Conservation (phyloP, 179 eudicot genomes). For the Heliamphora pulchella region DNA sequence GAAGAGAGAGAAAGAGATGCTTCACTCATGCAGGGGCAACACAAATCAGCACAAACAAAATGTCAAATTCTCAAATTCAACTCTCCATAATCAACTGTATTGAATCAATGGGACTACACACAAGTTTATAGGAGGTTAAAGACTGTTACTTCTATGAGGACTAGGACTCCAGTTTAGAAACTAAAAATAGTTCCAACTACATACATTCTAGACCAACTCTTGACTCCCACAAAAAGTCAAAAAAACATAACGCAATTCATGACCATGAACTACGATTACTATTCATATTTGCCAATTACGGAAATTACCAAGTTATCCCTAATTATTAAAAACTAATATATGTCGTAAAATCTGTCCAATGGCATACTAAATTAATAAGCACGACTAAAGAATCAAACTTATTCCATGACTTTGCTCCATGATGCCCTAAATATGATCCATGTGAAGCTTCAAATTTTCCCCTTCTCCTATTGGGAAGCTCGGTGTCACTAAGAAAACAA, state of each 20-base stretch:
- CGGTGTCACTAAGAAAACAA: not conserved
- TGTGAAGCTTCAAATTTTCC: not conserved
- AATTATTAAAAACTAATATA: not conserved
- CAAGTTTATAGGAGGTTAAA: not conserved
- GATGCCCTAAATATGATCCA: not conserved
- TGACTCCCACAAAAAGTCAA: not conserved
- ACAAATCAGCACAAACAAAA: not conserved
- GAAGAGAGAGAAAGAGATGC: not conserved
- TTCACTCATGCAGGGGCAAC: not conserved
- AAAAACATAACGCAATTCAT: not conserved
- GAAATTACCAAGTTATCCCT: not conserved
- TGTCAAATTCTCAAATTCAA: not conserved
- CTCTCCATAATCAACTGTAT: not conserved
- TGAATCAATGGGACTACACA: not conserved
- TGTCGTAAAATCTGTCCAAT: not conserved
- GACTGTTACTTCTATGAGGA: not conserved
- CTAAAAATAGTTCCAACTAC: not conserved
- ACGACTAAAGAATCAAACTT: not conserved
- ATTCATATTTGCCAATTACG: not conserved
- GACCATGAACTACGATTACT: not conserved
- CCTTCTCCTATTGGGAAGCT: not conserved
- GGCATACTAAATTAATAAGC: not conserved
- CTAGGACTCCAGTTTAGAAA: not conserved
- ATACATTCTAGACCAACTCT: not conserved
- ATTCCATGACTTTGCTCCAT: not conserved